Conservation (phyloP, 1,284 basidiomycete genomes). For the Trichosporon sp. region DNA sequence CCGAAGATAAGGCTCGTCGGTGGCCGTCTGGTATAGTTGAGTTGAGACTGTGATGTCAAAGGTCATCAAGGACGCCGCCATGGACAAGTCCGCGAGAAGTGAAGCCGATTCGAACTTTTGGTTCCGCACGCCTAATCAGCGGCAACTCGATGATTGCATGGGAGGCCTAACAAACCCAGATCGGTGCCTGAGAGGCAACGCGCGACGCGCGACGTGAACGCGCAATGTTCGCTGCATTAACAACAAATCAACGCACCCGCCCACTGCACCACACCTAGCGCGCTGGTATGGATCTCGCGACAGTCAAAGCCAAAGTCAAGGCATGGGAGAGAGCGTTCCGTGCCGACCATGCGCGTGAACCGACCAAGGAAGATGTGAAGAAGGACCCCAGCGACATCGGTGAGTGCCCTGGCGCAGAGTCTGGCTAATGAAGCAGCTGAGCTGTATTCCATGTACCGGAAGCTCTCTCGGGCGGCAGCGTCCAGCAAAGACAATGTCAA, state of each 20-base stretch:
- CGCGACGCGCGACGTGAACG: constrained; percentile 2
- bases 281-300: constrained; percentile 43
- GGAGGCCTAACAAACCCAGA: not conserved
- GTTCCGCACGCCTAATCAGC: not conserved
- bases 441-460: constrained; percentile 81
- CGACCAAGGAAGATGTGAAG: constrained; percentile 77
- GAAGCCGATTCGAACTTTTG: constrained; percentile 1
- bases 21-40: not conserved
- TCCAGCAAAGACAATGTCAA: not conserved
- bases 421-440: constrained; percentile 61
- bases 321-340: constrained; percentile 78
- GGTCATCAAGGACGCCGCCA: not conserved
- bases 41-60: not conserved
- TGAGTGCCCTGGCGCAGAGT: constrained; percentile 54
- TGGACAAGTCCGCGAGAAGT: not conserved
- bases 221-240: not conserved
- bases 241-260: not conserved
- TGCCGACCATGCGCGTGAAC: constrained; percentile 64
- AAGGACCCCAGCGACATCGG: constrained; percentile 66
- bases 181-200: not conserved
- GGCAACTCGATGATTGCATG: no score
- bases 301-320: constrained; percentile 74
- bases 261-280: no score
- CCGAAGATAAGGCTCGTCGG: not conserved
- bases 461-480: constrained; percentile 63